Evolutionary conservation across 345 rosid species (phyloP).

Genomic region (Dipteronia dyeriana): DNA sequence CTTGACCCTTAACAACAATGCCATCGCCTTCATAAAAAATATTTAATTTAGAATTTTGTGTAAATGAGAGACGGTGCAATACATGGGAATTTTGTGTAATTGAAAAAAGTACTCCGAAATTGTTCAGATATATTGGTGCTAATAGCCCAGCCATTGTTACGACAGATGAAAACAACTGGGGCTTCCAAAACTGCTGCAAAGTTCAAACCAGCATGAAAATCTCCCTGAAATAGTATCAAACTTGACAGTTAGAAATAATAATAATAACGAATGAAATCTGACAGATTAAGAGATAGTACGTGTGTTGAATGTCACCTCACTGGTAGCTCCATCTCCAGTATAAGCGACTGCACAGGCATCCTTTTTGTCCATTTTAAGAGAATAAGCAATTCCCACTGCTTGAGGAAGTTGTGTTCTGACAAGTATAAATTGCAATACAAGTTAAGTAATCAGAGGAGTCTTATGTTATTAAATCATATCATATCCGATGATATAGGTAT

Average conservation of each 20-base stretch:
- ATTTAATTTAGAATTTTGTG: neutral
- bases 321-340: constrained; percentile 75
- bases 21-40: constrained; percentile 61
- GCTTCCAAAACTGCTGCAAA: constrained; percentile 85
- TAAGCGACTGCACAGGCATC: constrained; percentile 66
- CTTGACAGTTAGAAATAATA: neutral
- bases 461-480: too few species aligned
- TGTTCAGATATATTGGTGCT: constrained; percentile 75
- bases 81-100: neutral
- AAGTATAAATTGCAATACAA: neutral
- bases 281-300: neutral
- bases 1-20: constrained; percentile 70
- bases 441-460: neutral
- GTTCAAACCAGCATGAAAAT: constrained; percentile 85
- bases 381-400: constrained; percentile 75
- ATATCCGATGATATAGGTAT: neutral
- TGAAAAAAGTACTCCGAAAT: constrained; percentile 57
- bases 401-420: constrained; percentile 83
- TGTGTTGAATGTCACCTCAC: constrained; percentile 51
- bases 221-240: constrained; percentile 49
- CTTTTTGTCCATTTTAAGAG: constrained; percentile 74
- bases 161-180: constrained; percentile 70
- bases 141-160: constrained; percentile 94
- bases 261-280: neutral
- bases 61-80: neutral